These are phyloP conservation scores for Chrysosporium queenslandicum DNA, from an alignment of 2,329 filamentous ascomycete genomes.

Conservation along the genomic window DNA sequence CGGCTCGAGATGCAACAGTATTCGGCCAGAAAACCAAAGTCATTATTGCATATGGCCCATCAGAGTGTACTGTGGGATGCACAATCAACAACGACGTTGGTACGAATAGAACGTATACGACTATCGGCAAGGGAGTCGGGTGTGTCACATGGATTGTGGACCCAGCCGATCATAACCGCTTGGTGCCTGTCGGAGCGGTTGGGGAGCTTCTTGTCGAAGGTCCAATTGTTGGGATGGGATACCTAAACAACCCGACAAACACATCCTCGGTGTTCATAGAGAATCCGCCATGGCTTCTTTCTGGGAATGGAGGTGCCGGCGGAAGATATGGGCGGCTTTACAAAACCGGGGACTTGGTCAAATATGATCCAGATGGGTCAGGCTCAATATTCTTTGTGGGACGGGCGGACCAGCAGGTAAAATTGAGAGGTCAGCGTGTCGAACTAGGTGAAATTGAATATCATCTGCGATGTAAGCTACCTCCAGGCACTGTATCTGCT, in stretches of 20 bases:
- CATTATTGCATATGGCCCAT: constrained; percentile 38
- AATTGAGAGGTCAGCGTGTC: constrained; percentile 30
- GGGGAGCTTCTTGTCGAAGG: constrained; percentile 54
- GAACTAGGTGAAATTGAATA: constrained; percentile 30
- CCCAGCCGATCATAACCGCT: constrained; percentile 26
- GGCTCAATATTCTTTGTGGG: constrained; percentile 27
- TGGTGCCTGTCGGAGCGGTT: constrained; percentile 46
- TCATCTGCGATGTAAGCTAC: constrained; percentile 26
- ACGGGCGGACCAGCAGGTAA: constrained; percentile 29
- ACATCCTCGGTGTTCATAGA: constrained; percentile 46
- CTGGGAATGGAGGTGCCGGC: not conserved
- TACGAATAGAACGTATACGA: constrained; percentile 29
- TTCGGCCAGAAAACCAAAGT: constrained; percentile 37
- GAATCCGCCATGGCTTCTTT: constrained; percentile 29
- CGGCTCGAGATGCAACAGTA: constrained; percentile 32
- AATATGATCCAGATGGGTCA: constrained; percentile 25
- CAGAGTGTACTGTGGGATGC: constrained; percentile 36
- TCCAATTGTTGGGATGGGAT: constrained; percentile 37
- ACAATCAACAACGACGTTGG: constrained; percentile 31
- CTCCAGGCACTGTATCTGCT: constrained; percentile 36
- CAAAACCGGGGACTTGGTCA: constrained; percentile 30
- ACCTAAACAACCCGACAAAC: constrained; percentile 32
- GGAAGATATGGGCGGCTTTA: constrained; percentile 22
- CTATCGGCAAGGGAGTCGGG: constrained; percentile 27
- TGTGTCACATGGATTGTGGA: constrained; percentile 32